Base-by-base conservation (phyloP, 2,329 filamentous ascomycete genomes). In the Fusarium buharicum region DNA sequence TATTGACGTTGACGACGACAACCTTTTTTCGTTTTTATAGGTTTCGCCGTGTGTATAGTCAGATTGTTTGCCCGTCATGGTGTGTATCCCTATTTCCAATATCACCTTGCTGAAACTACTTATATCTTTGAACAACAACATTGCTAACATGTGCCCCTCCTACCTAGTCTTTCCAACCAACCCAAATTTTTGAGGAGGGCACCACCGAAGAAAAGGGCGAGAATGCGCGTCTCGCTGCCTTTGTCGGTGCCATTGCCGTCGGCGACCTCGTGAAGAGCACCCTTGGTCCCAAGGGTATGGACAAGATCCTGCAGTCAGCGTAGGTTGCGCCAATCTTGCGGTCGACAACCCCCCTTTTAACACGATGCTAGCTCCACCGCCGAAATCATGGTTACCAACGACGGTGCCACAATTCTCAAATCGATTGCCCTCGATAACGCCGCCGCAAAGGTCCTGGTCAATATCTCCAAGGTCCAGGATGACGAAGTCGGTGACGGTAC, bases 381-480 rank as follows among this genome's bases (percentile, higher is more conserved):
- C 72, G 92, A 98, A 73, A 97, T 98, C 72, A 91, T 98, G 87
- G 95, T 99, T 62, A 99, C 95, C 57, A 99, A 99, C 79, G 95
- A 99, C 79, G 95, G 95, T 75, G 95, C 95, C 64, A 99, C 95
- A 20, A 99, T 99, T 70, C 86, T 99, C 66, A 99, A 99, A 81
- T 92, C 94, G 50, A 99, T 99, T 77, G 95, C 95, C 38, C 90
- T 99, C 74, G 95, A 99, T 78, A 99, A 99, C 76, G 95, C 95
- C 38, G 95, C 95, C 18, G 95, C 95, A 50, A 99, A 99, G 81
- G 95, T 99, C 6, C 85, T 99, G 38, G 95, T 99, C 75, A 99
- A 99, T 78, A 98, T 99, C 72, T 98, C 94, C 64, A 99, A 99
- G 81, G 95, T 99, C 6, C 95, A 99, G 77, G 95, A 99, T 73